A percentile compares a stretch with the other conserved stretches of the same genome.
These are phyloP conservation scores for Metarhizium sp. DNA, from an alignment of 2,329 filamentous ascomycete genomes.

Conservation along the genomic window DNA sequence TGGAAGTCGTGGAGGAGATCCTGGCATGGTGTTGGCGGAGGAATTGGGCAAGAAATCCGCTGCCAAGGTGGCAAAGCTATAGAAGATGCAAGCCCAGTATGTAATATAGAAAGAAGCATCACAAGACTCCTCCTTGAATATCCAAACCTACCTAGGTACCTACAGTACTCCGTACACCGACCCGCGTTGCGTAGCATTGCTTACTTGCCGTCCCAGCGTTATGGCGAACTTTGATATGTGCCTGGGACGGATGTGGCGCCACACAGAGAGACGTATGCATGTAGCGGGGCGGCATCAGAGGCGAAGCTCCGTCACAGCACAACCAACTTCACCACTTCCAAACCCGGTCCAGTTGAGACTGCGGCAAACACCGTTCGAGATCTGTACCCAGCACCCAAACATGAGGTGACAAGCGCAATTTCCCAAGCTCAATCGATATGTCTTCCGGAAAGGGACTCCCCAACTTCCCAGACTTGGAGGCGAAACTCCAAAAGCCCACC, in stretches of 20 bases:
- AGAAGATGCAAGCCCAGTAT: background rate
- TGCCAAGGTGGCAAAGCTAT: background rate
- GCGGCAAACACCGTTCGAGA: background rate
- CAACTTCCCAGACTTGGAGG: slow-evolving; percentile 62
- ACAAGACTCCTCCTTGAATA: background rate
- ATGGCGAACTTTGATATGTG: background rate
- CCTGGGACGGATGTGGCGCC: too few species aligned
- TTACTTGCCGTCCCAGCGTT: background rate
- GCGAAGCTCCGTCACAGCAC: background rate
- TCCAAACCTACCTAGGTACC: background rate
- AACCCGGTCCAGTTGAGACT: background rate
- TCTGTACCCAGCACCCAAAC: background rate
- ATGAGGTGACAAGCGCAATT: slow-evolving; percentile 4
- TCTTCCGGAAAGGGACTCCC: slow-evolving; percentile 37
- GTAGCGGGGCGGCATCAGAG: slow-evolving; percentile 7
- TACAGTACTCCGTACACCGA: background rate
- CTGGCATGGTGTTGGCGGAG: slow-evolving; percentile 35
- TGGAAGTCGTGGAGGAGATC: slow-evolving; percentile 39
- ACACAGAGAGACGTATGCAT: slow-evolving; percentile 6
- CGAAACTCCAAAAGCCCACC: slow-evolving; percentile 68
- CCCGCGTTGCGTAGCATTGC: background rate
- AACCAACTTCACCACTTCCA: background rate
- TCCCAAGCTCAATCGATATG: slow-evolving; percentile 22
- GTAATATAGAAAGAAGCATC: background rate
- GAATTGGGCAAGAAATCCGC: slow-evolving; percentile 21